Conservation (phyloP, 176 grass and related monocot species). For the Eragrostis nindensis region DNA sequence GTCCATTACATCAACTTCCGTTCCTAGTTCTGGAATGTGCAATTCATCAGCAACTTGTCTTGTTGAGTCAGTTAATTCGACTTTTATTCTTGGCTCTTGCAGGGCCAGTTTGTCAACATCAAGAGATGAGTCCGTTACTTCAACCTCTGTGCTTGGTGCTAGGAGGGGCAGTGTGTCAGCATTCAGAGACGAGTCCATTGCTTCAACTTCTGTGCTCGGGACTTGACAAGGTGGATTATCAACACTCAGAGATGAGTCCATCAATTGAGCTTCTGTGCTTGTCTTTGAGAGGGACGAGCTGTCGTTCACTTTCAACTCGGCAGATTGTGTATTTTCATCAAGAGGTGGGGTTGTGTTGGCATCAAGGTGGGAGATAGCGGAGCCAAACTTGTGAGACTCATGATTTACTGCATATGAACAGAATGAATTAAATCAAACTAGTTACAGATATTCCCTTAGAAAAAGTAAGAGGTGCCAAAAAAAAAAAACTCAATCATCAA, state of each 20-base stretch:
- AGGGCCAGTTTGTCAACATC: background rate
- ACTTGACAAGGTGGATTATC: conserved; percentile 1
- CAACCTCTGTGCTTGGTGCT: background rate
- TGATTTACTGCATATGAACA: conserved; percentile 42
- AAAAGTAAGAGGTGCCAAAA: too few relatives aligned
- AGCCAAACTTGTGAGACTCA: conserved; percentile 17
- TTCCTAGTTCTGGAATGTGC: conserved; percentile 23
- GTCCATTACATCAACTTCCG: conserved; percentile 17
- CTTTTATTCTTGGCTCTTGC: conserved; percentile 20
- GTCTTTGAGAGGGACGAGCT: background rate
- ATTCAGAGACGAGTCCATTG: background rate
- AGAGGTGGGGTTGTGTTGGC: conserved; percentile 11
- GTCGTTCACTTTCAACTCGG: background rate
- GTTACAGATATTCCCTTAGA: background rate
- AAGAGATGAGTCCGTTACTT: background rate
- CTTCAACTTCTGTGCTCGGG: background rate
- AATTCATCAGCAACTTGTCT: background rate
- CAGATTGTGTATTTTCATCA: conserved; percentile 7
- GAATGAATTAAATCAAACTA: conserved; percentile 23
- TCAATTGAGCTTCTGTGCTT: conserved; percentile 10
- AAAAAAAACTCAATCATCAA: background rate
- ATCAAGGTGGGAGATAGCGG: conserved; percentile 28
- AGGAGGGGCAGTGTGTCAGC: background rate
- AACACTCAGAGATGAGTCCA: background rate
- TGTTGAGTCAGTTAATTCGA: conserved; percentile 16